Evolutionary conservation across 495 filamentous ascomycete species (phyloP).

Genomic region (Trypethelium eluteriae): DNA sequence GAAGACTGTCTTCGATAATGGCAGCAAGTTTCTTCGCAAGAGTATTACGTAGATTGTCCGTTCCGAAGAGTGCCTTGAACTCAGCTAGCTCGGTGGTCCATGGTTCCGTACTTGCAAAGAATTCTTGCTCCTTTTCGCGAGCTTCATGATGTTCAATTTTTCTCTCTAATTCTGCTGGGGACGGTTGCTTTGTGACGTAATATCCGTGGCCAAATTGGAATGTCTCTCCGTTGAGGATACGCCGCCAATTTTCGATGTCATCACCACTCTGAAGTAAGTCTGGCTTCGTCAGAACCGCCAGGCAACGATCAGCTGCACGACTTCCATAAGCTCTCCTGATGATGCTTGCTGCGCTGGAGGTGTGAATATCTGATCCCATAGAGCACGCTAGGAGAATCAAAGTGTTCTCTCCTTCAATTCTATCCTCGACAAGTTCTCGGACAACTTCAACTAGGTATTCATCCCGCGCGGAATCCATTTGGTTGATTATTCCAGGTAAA

Average conservation of each 20-base stretch:
- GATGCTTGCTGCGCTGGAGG: slow-evolving; percentile 58
- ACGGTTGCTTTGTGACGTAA: slow-evolving; percentile 43
- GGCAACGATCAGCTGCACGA: slow-evolving; percentile 53
- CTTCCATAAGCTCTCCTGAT: slow-evolving; percentile 51
- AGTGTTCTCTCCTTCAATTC: slow-evolving; percentile 55
- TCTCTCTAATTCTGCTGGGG: slow-evolving; percentile 34
- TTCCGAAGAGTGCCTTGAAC: slow-evolving; percentile 36
- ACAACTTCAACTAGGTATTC: slow-evolving; percentile 59
- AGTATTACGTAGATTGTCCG: slow-evolving; percentile 30
- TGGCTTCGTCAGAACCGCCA: slow-evolving; percentile 76
- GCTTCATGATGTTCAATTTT: slow-evolving; percentile 35
- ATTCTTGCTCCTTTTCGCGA: slow-evolving; percentile 33
- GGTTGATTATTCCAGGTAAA: slow-evolving; percentile 69
- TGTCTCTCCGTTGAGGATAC: slow-evolving; percentile 48
- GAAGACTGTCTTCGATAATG: slow-evolving; percentile 30
- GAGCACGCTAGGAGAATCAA: slow-evolving; percentile 67
- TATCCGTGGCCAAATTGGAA: slow-evolving; percentile 48
- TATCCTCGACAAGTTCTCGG: slow-evolving; percentile 57
- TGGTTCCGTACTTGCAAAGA: slow-evolving; percentile 35
- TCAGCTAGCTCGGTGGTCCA: slow-evolving; percentile 34
- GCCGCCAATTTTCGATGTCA: slow-evolving; percentile 47
- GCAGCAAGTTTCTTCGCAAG: slow-evolving; percentile 36
- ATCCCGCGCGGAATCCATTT: slow-evolving; percentile 51
- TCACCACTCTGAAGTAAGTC: slow-evolving; percentile 52
- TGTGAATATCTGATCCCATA: slow-evolving; percentile 66